Percentiles rank a stretch among this genome's conserved stretches.
Evolutionary conservation across 129 eudicot species (phyloP).

Genomic region (Helianthus tuberosus): DNA sequence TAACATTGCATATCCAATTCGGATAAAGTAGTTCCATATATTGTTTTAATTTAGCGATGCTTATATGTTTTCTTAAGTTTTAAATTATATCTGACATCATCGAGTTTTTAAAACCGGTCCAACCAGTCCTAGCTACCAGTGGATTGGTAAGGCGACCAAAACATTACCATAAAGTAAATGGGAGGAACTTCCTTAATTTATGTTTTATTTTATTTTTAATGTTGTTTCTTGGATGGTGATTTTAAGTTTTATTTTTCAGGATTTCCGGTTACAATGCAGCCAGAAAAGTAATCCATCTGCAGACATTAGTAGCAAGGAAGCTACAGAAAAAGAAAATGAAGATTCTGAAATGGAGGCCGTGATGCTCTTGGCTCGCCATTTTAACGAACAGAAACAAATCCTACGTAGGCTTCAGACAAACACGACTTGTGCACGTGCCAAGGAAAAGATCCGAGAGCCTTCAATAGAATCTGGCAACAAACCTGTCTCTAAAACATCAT

Average conservation of each 20-base stretch:
- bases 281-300: slow-evolving; percentile 13
- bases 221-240: not conserved
- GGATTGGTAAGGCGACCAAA: no score
- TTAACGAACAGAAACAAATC: slow-evolving; percentile 23
- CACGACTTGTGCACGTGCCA: slow-evolving; percentile 32
- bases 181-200: not conserved
- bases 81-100: no score
- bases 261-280: slow-evolving; percentile 10
- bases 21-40: no score
- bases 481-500: not conserved
- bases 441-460: slow-evolving; percentile 22
- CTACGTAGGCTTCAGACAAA: slow-evolving; percentile 1
- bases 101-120: no score
- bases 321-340: slow-evolving; percentile 26
- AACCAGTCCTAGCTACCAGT: no score
- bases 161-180: no score
- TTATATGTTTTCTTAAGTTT: no score
- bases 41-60: no score
- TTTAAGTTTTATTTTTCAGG: slow-evolving; percentile 7
- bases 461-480: not conserved
- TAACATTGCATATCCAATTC: no score
- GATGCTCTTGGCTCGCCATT: slow-evolving; percentile 42
- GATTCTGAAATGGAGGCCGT: slow-evolving; percentile 45
- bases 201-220: not conserved
- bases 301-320: not conserved